phyloP scores from a whole-genome alignment of 495 filamentous ascomycete species.

The Penicillium psychrofluorescens region DNA sequence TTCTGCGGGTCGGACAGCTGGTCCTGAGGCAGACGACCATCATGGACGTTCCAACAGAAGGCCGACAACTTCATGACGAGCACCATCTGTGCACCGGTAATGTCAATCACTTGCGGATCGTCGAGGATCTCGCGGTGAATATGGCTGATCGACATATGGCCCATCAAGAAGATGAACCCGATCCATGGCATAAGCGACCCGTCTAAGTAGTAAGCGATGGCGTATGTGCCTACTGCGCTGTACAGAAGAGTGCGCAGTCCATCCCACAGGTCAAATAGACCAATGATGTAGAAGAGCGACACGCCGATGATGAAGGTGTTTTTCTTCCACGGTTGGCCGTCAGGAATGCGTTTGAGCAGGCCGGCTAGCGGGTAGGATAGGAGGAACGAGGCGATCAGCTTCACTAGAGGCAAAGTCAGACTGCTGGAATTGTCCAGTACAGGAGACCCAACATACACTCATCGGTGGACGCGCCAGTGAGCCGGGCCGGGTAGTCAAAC shows the following conservation, averaged over 20 bases:
- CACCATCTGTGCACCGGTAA: slow-evolving; percentile 97
- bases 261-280: slow-evolving; percentile 91
- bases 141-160: slow-evolving; percentile 88
- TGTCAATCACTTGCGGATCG: slow-evolving; percentile 63
- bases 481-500: slow-evolving; percentile 56
- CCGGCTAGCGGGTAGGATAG: slow-evolving; percentile 89
- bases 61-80: slow-evolving; percentile 95
- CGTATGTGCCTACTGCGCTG: slow-evolving; percentile 70
- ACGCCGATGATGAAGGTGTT: slow-evolving; percentile 80
- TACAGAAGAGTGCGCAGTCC: slow-evolving; percentile 75
- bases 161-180: slow-evolving; percentile 89
- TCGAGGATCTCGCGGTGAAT: slow-evolving; percentile 68
- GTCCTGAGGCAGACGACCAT: slow-evolving; percentile 70
- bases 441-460: slow-evolving; percentile 55
- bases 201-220: slow-evolving; percentile 74
- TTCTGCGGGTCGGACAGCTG: slow-evolving; percentile 82
- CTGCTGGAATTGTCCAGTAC: not conserved
- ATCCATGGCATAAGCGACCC: slow-evolving; percentile 99
- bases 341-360: slow-evolving; percentile 84
- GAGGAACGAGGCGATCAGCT: slow-evolving; percentile 85
- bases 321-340: slow-evolving; percentile 75
- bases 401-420: slow-evolving; percentile 52
- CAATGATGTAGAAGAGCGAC: slow-evolving; percentile 83
- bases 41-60: slow-evolving; percentile 96
- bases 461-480: slow-evolving; percentile 73